phyloP scores from a whole-genome alignment of 108 stramenopile species.

The Epithemia pelagica region DNA sequence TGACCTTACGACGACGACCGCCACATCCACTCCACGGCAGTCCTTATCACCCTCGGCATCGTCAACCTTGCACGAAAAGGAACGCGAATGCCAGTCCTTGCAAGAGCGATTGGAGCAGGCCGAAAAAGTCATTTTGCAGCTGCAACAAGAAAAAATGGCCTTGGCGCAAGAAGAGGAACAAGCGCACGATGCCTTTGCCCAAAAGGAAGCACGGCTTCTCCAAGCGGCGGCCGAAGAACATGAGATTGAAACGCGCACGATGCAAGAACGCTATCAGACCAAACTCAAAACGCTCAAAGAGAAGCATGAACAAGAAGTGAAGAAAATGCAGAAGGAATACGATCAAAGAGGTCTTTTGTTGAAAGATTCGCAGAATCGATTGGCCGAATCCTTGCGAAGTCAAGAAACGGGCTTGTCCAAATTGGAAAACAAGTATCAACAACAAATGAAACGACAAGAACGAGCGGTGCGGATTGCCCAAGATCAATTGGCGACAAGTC shows the following conservation, averaged over 20 bases:
- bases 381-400: slow-evolving; percentile 18
- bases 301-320: slow-evolving; percentile 14
- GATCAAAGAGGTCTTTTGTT: slow-evolving; percentile 20
- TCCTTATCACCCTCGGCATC: background rate
- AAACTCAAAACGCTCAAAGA: slow-evolving; percentile 21
- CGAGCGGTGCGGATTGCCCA: slow-evolving; percentile 25
- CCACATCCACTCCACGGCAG: background rate
- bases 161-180: slow-evolving; percentile 21
- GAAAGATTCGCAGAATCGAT: slow-evolving; percentile 19
- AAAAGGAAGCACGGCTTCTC: slow-evolving; percentile 32
- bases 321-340: slow-evolving; percentile 14
- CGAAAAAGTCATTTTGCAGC: background rate
- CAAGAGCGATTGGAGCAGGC: slow-evolving; percentile 6
- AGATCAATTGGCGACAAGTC: slow-evolving; percentile 43
- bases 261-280: slow-evolving; percentile 13
- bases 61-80: background rate
- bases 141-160: slow-evolving; percentile 11
- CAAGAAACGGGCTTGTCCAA: slow-evolving; percentile 4
- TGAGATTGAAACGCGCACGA: slow-evolving; percentile 20
- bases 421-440: slow-evolving; percentile 1
- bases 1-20: no score
- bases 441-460: slow-evolving; percentile 23
- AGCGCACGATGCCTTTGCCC: slow-evolving; percentile 18
- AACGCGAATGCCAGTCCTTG: background rate
- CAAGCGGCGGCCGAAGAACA: slow-evolving; percentile 32